Conservation (phyloP, 106 monocot species). For the Dendrobium chrysotoxum region DNA sequence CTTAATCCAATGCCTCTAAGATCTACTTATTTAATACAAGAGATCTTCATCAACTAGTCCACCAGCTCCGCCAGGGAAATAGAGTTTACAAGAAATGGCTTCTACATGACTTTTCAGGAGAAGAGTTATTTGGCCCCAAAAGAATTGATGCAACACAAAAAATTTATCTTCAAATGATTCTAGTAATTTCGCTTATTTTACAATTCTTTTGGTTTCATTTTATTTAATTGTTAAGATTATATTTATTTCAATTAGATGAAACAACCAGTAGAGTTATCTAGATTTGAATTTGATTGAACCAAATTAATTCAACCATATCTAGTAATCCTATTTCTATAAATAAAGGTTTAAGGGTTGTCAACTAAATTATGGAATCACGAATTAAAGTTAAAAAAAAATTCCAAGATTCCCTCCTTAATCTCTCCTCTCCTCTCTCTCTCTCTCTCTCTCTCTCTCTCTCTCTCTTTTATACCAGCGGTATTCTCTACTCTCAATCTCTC, state of each 20-base stretch:
- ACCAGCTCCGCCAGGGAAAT: neutral
- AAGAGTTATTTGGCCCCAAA: neutral
- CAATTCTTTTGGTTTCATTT: neutral
- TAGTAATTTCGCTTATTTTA: neutral
- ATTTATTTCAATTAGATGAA: neutral
- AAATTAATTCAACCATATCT: neutral
- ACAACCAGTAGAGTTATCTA: neutral
- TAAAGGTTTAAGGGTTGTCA: neutral
- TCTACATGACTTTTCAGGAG: neutral
- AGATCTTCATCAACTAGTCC: neutral
- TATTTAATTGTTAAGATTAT: neutral
- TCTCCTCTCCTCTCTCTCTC: too few species aligned
- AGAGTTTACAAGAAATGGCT: neutral
- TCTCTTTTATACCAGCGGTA: neutral
- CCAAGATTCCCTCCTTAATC: too few species aligned
- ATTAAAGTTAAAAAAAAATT: too few species aligned
- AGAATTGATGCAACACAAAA: neutral
- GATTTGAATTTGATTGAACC: neutral
- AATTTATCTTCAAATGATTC: neutral
- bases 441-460: neutral
- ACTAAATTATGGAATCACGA: too few species aligned
- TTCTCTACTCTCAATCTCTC: neutral
- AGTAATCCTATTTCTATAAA: neutral
- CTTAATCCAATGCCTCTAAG: too few species aligned
- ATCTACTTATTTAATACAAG: too few species aligned